These are phyloP conservation scores for Colletotrichum magnum DNA, from an alignment of 2,329 filamentous ascomycete genomes.

Conservation along the genomic window DNA sequence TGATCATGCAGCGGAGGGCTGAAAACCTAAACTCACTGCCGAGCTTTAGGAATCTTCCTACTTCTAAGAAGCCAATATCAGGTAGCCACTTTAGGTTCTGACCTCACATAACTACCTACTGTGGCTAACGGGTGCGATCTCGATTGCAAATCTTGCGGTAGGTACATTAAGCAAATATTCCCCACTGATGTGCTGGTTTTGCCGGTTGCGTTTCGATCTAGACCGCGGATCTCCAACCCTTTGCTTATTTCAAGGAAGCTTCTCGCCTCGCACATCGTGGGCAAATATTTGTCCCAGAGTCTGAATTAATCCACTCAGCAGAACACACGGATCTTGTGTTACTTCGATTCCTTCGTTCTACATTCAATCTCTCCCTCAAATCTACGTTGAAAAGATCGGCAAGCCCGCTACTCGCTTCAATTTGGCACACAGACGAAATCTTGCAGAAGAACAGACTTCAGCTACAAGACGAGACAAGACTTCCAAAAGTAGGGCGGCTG, in stretches of 20 bases:
- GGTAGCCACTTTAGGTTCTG: too few species aligned
- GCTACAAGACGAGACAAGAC: slow-evolving; percentile 8
- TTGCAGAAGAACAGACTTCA: slow-evolving; percentile 27
- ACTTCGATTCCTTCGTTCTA: slow-evolving; percentile 7
- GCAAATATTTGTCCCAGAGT: not conserved
- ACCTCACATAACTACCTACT: not conserved
- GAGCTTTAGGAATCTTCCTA: too few species aligned
- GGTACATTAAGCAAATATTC: slow-evolving; percentile 1
- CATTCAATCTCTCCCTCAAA: not conserved
- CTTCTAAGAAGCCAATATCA: too few species aligned
- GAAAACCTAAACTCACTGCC: too few species aligned
- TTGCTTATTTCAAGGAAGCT: slow-evolving; percentile 10
- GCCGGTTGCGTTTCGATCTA: slow-evolving; percentile 12
- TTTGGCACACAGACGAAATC: slow-evolving; percentile 16
- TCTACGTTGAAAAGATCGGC: not conserved
- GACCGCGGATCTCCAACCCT: slow-evolving; percentile 8
- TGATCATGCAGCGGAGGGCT: too few species aligned
- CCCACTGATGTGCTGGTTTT: slow-evolving; percentile 30
- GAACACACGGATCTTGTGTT: not conserved
- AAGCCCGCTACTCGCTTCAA: slow-evolving; percentile 22
- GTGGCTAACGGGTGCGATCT: slow-evolving; percentile 8
- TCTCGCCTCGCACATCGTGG: not conserved
- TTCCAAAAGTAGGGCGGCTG: slow-evolving; percentile 2
- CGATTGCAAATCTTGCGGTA: slow-evolving; percentile 13
- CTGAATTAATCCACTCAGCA: not conserved